A percentile compares a stretch with the other conserved stretches of the same genome.
phyloP scores from a whole-genome alignment of 2,329 filamentous ascomycete species.

The Xylariaceae sp. region DNA sequence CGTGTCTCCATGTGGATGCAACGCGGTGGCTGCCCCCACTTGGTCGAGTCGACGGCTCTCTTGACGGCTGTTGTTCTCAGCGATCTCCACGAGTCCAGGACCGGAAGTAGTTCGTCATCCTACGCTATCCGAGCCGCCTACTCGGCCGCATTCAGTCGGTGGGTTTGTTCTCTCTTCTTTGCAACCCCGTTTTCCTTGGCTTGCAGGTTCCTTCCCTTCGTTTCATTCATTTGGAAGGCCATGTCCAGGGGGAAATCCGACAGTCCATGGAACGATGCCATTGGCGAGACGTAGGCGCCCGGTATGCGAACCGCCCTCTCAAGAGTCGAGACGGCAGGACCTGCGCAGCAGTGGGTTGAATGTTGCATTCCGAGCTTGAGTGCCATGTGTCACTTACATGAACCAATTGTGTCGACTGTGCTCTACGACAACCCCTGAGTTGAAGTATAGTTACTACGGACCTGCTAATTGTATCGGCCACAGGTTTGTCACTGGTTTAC shows the following conservation, averaged over 20 bases:
- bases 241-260: background rate
- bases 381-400: constrained; percentile 1
- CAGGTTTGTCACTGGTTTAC: constrained; percentile 75
- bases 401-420: constrained; percentile 2
- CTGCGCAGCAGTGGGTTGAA: background rate
- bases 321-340: background rate
- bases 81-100: constrained; percentile 45
- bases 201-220: background rate
- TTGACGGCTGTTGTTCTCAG: constrained; percentile 65
- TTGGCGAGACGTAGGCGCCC: background rate
- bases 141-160: constrained; percentile 70
- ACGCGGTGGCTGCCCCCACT: constrained; percentile 69
- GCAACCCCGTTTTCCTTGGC: background rate
- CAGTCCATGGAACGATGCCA: constrained; percentile 5
- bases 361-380: constrained; percentile 3
- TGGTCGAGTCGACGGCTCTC: constrained; percentile 74
- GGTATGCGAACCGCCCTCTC: constrained; percentile 1
- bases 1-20: constrained; percentile 66
- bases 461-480: constrained; percentile 8
- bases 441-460: constrained; percentile 10
- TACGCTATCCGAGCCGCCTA: constrained; percentile 67
- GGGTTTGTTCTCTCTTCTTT: constrained; percentile 31
- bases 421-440: background rate
- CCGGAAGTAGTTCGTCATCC: constrained; percentile 38
- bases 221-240: constrained; percentile 1